phyloP scores from a whole-genome alignment of 371 early-diverging fungal species.

The Zopfochytrium polystomum region DNA sequence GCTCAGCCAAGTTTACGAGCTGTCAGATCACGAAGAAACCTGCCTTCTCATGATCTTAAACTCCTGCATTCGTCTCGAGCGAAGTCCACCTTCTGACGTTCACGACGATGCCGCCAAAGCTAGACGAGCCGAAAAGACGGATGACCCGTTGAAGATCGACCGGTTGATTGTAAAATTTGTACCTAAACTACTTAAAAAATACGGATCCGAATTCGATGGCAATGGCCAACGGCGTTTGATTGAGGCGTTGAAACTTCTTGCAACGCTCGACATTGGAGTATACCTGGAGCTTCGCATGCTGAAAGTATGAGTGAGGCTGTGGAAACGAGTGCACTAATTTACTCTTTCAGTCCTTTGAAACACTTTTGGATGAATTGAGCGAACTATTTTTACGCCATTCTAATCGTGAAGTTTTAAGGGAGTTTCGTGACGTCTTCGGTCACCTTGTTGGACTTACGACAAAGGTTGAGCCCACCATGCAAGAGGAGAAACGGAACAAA shows the following conservation, averaged over 20 bases:
- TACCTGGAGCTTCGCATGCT: slow-evolving; percentile 66
- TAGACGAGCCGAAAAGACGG: no score
- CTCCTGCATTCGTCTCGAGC: no score
- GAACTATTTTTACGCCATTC: slow-evolving; percentile 57
- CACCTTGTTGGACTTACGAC: slow-evolving; percentile 23
- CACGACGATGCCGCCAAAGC: no score
- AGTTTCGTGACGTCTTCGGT: slow-evolving; percentile 22
- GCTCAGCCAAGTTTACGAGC: no score
- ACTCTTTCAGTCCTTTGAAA: slow-evolving; percentile 51
- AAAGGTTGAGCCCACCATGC: neutral
- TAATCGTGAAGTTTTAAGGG: slow-evolving; percentile 32
- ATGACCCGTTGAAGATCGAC: slow-evolving; percentile 47
- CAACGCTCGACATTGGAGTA: slow-evolving; percentile 56
- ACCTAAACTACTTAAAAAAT: slow-evolving; percentile 65
- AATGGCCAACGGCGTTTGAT: slow-evolving; percentile 42
- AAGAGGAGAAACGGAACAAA: slow-evolving; percentile 3
- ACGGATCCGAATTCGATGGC: slow-evolving; percentile 51
- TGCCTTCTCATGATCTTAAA: slow-evolving; percentile 53
- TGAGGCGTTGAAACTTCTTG: slow-evolving; percentile 57
- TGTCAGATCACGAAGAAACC: slow-evolving; percentile 64
- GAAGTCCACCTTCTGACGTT: no score
- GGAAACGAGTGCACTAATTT: slow-evolving; percentile 6
- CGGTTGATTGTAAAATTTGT: slow-evolving; percentile 55
- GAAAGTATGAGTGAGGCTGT: slow-evolving; percentile 36
- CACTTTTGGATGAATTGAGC: slow-evolving; percentile 57